These are phyloP conservation scores for Simmondsia chinensis DNA, from an alignment of 148 eudicot species.

Conservation along the genomic window DNA sequence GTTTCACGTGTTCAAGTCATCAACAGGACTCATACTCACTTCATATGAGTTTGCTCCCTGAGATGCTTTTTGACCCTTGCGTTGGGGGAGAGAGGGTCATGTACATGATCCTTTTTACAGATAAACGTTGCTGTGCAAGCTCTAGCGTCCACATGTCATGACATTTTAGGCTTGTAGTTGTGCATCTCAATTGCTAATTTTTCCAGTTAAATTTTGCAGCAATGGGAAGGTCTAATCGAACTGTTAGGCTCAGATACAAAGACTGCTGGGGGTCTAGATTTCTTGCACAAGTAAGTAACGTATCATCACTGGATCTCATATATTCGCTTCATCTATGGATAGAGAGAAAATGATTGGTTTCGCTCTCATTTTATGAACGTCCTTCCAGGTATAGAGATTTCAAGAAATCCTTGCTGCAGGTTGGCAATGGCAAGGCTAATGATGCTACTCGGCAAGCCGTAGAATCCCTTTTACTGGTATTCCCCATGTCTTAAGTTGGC, in stretches of 20 bases:
- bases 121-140: too few relatives aligned
- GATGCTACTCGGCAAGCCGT: conserved; percentile 78
- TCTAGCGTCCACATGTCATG: too few relatives aligned
- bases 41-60: too few relatives aligned
- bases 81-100: too few relatives aligned
- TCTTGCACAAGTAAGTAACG: conserved; percentile 64
- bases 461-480: conserved; percentile 75
- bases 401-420: conserved; percentile 73
- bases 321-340: background rate
- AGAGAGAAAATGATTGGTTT: background rate
- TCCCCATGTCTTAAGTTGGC: too few relatives aligned
- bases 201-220: conserved; percentile 33
- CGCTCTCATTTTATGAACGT: background rate
- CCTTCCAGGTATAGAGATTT: conserved; percentile 79
- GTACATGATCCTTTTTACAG: too few relatives aligned
- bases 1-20: too few relatives aligned
- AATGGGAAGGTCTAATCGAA: conserved; percentile 95
- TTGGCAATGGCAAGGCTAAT: conserved; percentile 44
- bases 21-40: too few relatives aligned
- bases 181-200: conserved; percentile 1
- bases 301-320: background rate
- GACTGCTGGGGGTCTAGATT: conserved; percentile 92
- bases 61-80: too few relatives aligned
- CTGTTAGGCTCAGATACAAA: conserved; percentile 72
- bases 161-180: conserved; percentile 2